Evolutionary conservation across 257 asterid genomes (phyloP), one percentile per base, ranked within the genome.

Genomic region (Scutellaria barbata): DNA sequence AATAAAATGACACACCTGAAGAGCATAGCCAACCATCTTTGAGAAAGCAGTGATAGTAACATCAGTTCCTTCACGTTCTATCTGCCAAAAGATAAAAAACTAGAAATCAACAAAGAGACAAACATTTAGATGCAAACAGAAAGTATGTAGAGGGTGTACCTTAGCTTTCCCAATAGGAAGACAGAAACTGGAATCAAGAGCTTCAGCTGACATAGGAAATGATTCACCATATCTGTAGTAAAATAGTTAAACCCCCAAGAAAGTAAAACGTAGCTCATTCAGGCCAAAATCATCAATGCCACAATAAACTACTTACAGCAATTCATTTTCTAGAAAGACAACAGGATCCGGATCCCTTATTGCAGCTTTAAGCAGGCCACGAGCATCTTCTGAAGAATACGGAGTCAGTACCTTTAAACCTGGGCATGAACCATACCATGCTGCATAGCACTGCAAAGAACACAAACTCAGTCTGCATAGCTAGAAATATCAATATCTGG

Each of bases 141-240:
- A 8, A 57, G 47, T 43, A 39, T 52, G 47, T 43, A 57, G 16
- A 22, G 39, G 54, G 45, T n/a, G 42, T 74, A 85, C 96, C 90
- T 88, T 88, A 22, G 97, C 97, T 84, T 90, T 88, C 68, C 97
- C 97, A 62, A 88, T 88, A 61, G 97, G 96, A 64, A 86, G 90
- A 69, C 85, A 70, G 76, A 88, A 90, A 83, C 88, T 87, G 58
- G 96, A 80, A 77, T 88, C 96, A 33, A 90, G 87, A 76, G 67
- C 82, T 75, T 88, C 90, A 13, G 81, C 92, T 14, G 96, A 81
- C 60, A 90, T 81, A 6, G 94, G 89, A 69, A 90, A 90, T 40
- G 92, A 80, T 72, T 87, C 92, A 62, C 97, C 97, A 67, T 88
- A 87, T 56, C 96, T 90, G 84, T 22, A 66, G 64, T 78, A 66